Evolutionary conservation across 192 early-diverging fungal genomes (phyloP), one percentile per base, ranked within the genome.

Genomic region (Pilobolus umbonatus): DNA sequence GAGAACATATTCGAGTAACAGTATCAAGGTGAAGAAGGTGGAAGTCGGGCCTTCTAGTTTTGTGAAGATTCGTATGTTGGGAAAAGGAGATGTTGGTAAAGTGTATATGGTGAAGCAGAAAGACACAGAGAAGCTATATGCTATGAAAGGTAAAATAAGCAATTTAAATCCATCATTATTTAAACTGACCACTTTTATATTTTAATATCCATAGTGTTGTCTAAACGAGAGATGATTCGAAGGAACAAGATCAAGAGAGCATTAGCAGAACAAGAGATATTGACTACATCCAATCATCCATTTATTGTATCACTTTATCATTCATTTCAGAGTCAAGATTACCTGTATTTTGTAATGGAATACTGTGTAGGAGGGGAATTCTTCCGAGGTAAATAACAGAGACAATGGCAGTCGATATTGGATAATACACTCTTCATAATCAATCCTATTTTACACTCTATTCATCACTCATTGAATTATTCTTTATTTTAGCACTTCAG

Each of bases 181-280:
- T 17, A 34, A 26, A 17, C 15, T 25, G 25, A 5, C 15, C 32
- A 39, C 40, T 29, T 32, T 43, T 32, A 17, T 45, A 47, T 35
- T 28, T 40, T 12, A 21, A 45, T 45, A 56, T 40, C 21, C 44
- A 42, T 34, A 82, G 80, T 82, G 19, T 51, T 78, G 51, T 90
- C 88, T 29, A 98, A 98, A 78, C 76, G 81, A 45, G 96, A 97
- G 67, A 99, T 98, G 96, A 87, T 99, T 55, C 93, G 92, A 66
- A 85, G 95, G 40, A 95, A 98, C 75, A 99, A 99, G 75, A 90
- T 99, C 64, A 96, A 97, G 65, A 81, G 96, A 28, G 95, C 96
- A 22, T 78, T 99, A 42, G 93, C 96, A 17, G 96, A 98, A 69
- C 96, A 99, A 44, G 81, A 83, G 59, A 83, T 83, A 47, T 48